Conservation (phyloP, 768 basidiomycete species). For the Terana coerulea region DNA sequence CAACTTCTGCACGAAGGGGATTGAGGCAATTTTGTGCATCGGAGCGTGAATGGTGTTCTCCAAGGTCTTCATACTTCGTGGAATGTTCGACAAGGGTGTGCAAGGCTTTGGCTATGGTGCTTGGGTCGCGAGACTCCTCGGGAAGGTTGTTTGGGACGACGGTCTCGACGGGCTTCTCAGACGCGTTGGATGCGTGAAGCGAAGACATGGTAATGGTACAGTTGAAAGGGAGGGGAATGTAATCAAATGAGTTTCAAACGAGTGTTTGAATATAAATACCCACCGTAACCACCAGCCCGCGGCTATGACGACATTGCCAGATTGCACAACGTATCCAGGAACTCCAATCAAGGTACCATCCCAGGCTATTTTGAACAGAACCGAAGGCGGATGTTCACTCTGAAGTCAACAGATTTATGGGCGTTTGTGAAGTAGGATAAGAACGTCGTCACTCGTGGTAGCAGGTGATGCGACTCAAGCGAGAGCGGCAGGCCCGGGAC, state of each 20-base stretch:
- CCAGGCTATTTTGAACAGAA: not conserved
- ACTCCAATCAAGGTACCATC: not conserved
- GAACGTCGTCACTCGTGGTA: too few species aligned
- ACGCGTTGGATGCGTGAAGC: slow-evolving; percentile 12
- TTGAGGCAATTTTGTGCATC: slow-evolving; percentile 25
- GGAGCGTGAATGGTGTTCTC: slow-evolving; percentile 30
- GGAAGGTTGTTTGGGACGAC: slow-evolving; percentile 35
- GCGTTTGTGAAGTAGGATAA: too few species aligned
- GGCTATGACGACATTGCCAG: slow-evolving; percentile 6
- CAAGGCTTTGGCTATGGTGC: slow-evolving; percentile 29
- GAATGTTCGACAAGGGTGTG: slow-evolving; percentile 35
- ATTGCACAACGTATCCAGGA: not conserved
- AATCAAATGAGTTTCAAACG: not conserved
- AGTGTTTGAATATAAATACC: not conserved
- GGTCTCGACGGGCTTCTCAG: slow-evolving; percentile 24
- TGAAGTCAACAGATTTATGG: not conserved
- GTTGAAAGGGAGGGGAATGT: not conserved
- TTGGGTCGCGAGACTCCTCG: slow-evolving; percentile 15
- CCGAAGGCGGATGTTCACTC: not conserved
- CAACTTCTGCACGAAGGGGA: slow-evolving; percentile 41
- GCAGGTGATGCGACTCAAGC: too few species aligned
- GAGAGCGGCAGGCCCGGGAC: too few species aligned
- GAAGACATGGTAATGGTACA: slow-evolving; percentile 16
- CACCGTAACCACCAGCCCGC: not conserved
- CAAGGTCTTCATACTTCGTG: slow-evolving; percentile 22